Conservation (phyloP, 192 early-diverging fungal species). For the Coemansia erecta region DNA sequence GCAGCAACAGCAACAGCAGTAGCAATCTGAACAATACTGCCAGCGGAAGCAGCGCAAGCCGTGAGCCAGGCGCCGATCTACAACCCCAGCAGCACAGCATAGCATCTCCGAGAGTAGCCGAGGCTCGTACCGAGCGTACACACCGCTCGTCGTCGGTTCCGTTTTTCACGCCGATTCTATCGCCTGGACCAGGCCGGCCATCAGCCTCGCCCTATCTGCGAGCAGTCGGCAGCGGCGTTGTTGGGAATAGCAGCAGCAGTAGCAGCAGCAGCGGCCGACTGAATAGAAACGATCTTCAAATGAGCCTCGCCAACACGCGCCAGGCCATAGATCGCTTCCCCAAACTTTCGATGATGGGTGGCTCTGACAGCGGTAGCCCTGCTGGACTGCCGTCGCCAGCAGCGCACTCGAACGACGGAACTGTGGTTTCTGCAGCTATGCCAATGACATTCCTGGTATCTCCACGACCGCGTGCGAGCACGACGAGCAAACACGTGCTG, state of each 20-base stretch:
- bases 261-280: slow-evolving; percentile 13
- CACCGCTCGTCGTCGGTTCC: slow-evolving; percentile 54
- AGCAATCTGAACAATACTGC: not conserved
- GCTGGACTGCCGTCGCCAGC: slow-evolving; percentile 27
- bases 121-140: slow-evolving; percentile 26
- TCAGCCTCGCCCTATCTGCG: slow-evolving; percentile 43
- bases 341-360: slow-evolving; percentile 23
- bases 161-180: slow-evolving; percentile 29
- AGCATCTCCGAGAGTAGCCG: not conserved
- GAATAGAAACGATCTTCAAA: slow-evolving; percentile 13
- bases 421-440: slow-evolving; percentile 4
- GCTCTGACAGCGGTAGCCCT: slow-evolving; percentile 14
- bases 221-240: slow-evolving; percentile 33
- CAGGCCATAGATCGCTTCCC: slow-evolving; percentile 35
- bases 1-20: slow-evolving; percentile 18
- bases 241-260: slow-evolving; percentile 2
- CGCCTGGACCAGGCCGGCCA: slow-evolving; percentile 9
- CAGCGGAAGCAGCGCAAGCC: slow-evolving; percentile 1
- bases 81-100: slow-evolving; percentile 2
- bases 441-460: slow-evolving; percentile 53
- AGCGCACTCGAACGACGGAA: slow-evolving; percentile 18
- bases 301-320: slow-evolving; percentile 18
- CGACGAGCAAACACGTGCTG: slow-evolving; percentile 28
- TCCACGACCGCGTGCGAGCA: slow-evolving; percentile 41
- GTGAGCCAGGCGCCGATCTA: slow-evolving; percentile 2